Base-by-base conservation (phyloP, 345 rosid genomes). In the Kernera saxatilis region DNA sequence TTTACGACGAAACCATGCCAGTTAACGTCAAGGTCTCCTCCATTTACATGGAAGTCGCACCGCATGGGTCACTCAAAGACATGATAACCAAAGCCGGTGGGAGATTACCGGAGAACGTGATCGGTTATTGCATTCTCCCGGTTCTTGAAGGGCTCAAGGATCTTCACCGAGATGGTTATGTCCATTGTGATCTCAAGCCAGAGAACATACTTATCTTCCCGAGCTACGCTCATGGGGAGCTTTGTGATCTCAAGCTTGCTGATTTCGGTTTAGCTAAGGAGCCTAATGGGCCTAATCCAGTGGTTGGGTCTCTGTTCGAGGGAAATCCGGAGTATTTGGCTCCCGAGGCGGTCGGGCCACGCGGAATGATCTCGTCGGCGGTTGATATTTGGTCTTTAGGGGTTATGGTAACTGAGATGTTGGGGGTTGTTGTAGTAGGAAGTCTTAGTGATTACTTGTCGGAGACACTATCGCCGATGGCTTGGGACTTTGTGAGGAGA, bases 371-470 rank as follows among this genome's bases (percentile, higher is more conserved):
- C 17, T 59, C 75, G 3, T 26, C 75, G 5, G 44, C 53, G 33
- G 3, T 68, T 68, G 64, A 68, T 54, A 54, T 68, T 3, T 68
- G 64, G 64, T 54, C 72, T n/a, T 30, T 68, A 19, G 72, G 72
- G 13, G 14, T 30, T 8, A 54, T 68, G 63, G 53, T 54, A 0
- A 2, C 5, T 33, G 40, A 54, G 12, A 68, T 68, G 72, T 30
- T 27, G 14, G 72, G 63, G 53, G 9, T 7, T 12, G 8, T 1
- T 6, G 23, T 25, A 5, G 43, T 15, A 18, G 26, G 12, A 35
- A 57, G 12, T 3, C n/a, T n/a, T n/a, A 5, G 11, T 8, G 37
- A 4, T 19, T 19, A 19, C 44, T 6, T 57, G 18, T 21, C 17
- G 44, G 45, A 4, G 61, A 17, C 3, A 2, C 51, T 17, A 67